These are phyloP conservation scores for Solanum raphanifolium DNA, from an alignment of 257 asterid genomes.

Conservation along the genomic window DNA sequence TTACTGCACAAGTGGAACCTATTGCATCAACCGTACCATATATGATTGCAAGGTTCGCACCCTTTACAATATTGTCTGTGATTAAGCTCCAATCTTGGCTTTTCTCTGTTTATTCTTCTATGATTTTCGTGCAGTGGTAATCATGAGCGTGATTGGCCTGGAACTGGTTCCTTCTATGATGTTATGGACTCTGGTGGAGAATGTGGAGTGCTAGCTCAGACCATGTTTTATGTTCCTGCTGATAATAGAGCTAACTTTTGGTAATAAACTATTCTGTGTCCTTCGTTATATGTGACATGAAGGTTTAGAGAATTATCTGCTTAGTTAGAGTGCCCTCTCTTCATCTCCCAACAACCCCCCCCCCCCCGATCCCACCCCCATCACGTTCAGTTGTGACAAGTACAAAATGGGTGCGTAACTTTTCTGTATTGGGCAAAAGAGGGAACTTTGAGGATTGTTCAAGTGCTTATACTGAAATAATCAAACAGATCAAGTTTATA, in stretches of 20 bases:
- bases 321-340: background rate
- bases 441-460: background rate
- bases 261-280: constrained; percentile 7
- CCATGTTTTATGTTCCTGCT: constrained; percentile 35
- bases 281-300: background rate
- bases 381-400: background rate
- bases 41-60: constrained; percentile 75
- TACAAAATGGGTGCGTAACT: background rate
- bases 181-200: constrained; percentile 39
- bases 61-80: background rate
- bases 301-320: background rate
- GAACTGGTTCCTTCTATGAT: constrained; percentile 30
- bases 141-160: constrained; percentile 39
- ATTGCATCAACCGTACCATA: constrained; percentile 71
- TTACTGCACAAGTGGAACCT: constrained; percentile 81
- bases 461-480: background rate
- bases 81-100: background rate
- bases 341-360: background rate
- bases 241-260: constrained; percentile 45
- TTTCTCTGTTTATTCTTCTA: background rate
- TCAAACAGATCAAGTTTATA: background rate
- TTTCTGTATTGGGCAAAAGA: background rate
- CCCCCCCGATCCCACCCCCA: too few relatives aligned
- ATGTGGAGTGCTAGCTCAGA: constrained; percentile 48
- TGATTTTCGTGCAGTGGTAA: constrained; percentile 28